Evolutionary conservation across 2,329 filamentous ascomycete species (phyloP), one percentile per base, ranked within the genome.

Genomic region (Truncatella angustata): DNA sequence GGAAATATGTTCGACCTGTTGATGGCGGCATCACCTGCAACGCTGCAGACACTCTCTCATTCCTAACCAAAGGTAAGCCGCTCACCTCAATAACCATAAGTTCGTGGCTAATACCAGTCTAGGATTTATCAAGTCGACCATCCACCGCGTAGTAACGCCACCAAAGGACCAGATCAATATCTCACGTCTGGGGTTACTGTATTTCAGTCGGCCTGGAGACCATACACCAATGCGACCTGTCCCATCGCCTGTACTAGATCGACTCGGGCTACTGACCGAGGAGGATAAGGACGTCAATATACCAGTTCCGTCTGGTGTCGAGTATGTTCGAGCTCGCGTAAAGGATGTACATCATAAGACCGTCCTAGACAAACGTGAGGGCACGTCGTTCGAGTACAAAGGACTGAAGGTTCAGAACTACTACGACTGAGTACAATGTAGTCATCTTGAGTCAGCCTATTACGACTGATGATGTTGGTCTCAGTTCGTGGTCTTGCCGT

Each of bases 271-370:
- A 2, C 60, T 74, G 28, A 66, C 64, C 1, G 69, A 70, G 4
- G 68, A 71, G 30, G 70, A 75, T 51, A 71, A 70, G 51, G 63
- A 71, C 52, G 50, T 63, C 1, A 68, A 59, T 34, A 60, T 58
- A 32, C 64, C 66, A 4, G 67, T 69, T 1, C 65, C 70, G 0
- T 68, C 68, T 1, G 74, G 73, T 0, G 74, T 70, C 2, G 73
- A 76, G 39, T 77, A 76, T 51, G 73, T 76, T 11, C 67, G 74
- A 2, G 74, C 73, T 2, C 63, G 73, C 7, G 74, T 76, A 21
- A 74, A 70, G 60, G 73, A 76, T 56, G 73, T 76, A 30, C 73
- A 76, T 58, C 54, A 74, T 50, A 75, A 73, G 63, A 70, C 66
- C 5, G 71, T 77, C 4, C 36, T 75, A 34, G 70, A 73, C 28